These are phyloP conservation scores for Mycena metata DNA, from an alignment of 768 basidiomycete genomes.

Conservation along the genomic window DNA sequence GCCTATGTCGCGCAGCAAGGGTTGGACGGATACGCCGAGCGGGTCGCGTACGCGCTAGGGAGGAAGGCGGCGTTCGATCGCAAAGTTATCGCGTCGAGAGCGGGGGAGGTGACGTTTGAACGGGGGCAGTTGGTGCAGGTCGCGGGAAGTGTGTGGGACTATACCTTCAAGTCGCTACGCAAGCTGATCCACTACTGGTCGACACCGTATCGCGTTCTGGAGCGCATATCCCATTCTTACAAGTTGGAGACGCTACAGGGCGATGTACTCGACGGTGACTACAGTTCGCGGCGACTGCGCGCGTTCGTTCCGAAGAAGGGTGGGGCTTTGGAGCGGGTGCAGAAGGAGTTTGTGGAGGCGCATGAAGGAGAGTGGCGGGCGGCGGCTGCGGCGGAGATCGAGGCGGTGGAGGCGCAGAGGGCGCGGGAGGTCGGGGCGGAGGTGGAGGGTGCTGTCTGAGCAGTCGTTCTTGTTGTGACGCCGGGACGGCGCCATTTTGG, in stretches of 20 bases:
- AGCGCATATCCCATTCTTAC: not conserved
- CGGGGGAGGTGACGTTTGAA: not conserved
- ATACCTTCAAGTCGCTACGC: not conserved
- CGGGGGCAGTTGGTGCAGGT: not conserved
- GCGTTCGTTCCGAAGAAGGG: not conserved
- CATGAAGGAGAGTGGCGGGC: not conserved
- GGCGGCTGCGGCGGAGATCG: not conserved
- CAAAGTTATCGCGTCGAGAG: too few relatives aligned
- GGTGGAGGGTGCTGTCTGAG: too few relatives aligned
- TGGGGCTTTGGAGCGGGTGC: not conserved
- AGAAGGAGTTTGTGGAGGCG: not conserved
- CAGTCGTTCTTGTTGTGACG: too few relatives aligned
- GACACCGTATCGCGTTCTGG: not conserved
- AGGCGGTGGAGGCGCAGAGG: not conserved
- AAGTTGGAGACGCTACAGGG: too few relatives aligned
- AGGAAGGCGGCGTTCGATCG: too few relatives aligned
- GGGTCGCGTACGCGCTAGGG: not conserved
- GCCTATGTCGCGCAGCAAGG: constrained; percentile 13
- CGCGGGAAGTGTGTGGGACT: not conserved
- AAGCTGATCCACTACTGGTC: not conserved
- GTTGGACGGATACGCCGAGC: constrained; percentile 10
- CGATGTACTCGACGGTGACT: too few relatives aligned
- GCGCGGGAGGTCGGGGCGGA: not conserved
- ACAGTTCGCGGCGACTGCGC: too few relatives aligned
- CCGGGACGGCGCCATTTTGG: too few relatives aligned